Conservation (phyloP, 345 rosid genomes). For the Brassica rapa region DNA sequence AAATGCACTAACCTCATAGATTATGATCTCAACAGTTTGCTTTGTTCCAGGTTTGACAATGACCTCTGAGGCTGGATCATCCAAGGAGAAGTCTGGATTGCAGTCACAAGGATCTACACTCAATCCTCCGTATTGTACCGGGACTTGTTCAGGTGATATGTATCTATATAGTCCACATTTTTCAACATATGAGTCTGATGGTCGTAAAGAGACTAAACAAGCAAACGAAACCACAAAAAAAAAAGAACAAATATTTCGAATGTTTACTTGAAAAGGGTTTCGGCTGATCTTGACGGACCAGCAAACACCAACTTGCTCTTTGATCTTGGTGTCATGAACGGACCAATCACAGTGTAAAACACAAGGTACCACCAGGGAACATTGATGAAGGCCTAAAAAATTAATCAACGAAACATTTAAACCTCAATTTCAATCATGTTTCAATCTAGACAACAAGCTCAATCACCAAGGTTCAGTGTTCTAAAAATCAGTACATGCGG, state of each 20-base stretch:
- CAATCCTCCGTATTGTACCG: conserved; percentile 85
- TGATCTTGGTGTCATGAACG: conserved; percentile 69
- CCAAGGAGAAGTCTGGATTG: conserved; percentile 67
- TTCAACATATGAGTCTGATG: conserved; percentile 2
- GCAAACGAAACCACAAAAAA: not conserved
- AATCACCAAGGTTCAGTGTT: not conserved
- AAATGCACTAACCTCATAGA: conserved; percentile 63
- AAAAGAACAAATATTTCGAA: not conserved
- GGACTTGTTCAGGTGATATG: conserved; percentile 81
- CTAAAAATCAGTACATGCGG: not conserved
- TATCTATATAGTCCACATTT: conserved; percentile 54
- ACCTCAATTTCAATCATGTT: not conserved
- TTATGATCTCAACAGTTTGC: conserved; percentile 81
- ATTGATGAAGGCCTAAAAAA: conserved; percentile 63
- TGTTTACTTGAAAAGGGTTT: conserved; percentile 79
- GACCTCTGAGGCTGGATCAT: conserved; percentile 70
- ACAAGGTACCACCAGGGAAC: conserved; percentile 83
- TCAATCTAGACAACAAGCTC: not conserved
- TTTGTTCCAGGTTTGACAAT: conserved; percentile 75
- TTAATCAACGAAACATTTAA: conserved; percentile 12
- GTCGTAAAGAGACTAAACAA: conserved; percentile 1
- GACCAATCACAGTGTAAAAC: conserved; percentile 64
- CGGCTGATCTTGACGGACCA: conserved; percentile 57
- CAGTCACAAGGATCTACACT: conserved; percentile 84
- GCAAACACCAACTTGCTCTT: conserved; percentile 79